Conservation (phyloP, 345 rosid genomes). For the Hibiscus tridactylites region DNA sequence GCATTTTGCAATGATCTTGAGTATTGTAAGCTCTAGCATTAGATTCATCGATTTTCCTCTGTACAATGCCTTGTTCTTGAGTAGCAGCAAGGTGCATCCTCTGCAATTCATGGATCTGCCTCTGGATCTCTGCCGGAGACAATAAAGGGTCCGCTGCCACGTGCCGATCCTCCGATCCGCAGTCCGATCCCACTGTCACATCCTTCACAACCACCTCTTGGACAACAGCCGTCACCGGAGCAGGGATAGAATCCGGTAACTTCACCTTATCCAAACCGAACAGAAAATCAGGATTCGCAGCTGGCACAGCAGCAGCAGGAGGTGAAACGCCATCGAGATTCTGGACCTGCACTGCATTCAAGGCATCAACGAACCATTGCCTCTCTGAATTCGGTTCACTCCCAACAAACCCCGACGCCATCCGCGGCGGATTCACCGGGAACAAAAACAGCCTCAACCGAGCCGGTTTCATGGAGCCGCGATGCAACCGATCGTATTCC, state of each 20-base stretch:
- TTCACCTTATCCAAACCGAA: slow-evolving; percentile 47
- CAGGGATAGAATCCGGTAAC: slow-evolving; percentile 14
- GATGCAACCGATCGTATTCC: slow-evolving; percentile 51
- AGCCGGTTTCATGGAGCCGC: slow-evolving; percentile 40
- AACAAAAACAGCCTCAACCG: slow-evolving; percentile 48
- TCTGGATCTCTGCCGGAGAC: slow-evolving; percentile 28
- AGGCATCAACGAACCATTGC: slow-evolving; percentile 54
- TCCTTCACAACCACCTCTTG: slow-evolving; percentile 25
- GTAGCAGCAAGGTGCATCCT: slow-evolving; percentile 30
- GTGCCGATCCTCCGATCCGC: slow-evolving; percentile 39
- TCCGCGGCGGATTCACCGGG: slow-evolving; percentile 15
- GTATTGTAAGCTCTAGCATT: slow-evolving; percentile 7
- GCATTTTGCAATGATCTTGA: slow-evolving; percentile 19
- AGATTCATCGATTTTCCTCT: slow-evolving; percentile 22
- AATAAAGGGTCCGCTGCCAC: slow-evolving; percentile 20
- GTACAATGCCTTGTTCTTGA: slow-evolving; percentile 23
- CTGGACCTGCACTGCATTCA: slow-evolving; percentile 39
- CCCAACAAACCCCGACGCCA: slow-evolving; percentile 11
- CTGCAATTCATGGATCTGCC: slow-evolving; percentile 38
- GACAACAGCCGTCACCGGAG: slow-evolving; percentile 17
- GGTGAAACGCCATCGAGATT: slow-evolving; percentile 31
- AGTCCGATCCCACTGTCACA: slow-evolving; percentile 31
- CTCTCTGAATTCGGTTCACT: slow-evolving; percentile 33
- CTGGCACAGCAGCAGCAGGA: slow-evolving; percentile 19
- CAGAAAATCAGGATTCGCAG: slow-evolving; percentile 35